Evolutionary conservation across 805 yeast species (phyloP), one percentile per base, ranked within the genome.

Genomic region (Debaryomyces prosopidis): DNA sequence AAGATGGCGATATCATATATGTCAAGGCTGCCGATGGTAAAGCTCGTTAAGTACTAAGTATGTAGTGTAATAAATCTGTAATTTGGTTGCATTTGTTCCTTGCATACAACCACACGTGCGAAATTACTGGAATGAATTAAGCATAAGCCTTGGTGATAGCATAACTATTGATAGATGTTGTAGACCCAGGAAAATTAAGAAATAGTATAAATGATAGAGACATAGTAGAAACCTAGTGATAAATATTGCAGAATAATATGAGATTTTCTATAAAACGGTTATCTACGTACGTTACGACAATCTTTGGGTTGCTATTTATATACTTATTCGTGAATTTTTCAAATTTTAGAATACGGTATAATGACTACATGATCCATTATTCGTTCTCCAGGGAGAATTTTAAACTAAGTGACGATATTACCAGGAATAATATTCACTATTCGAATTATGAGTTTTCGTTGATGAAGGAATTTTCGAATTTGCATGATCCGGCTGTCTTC

Each of bases 1-100:
- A 91, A 73, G 97, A 91, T 65, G 96, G 96, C 60, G 98, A 91
- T 65, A 77, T 94, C 60, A 76, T 92, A 53, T 89, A 84, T 71
- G 87, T 92, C 79, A 86, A 94, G 75, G 90, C 97, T 46, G 97
- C 95, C 57, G 96, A 91, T 43, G 96, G 96, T 69, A 89, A 89
- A 75, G 87, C 75, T 47, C 73, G 77, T 60, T 73, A 72, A 67
- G 52, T 23, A 23, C 26, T 10, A 23, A 7, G 26, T 23, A 23
- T 20, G 7, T 23, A 23, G 26, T 23, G 6, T 23, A 23, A 23
- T 23, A 23, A 23, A 23, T 23, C 26, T 23, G 9, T 23, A 23
- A 23, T 23, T 23, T 23, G 26, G 26, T 23, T 23, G 26, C 26
- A 23, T 7, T 23, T 23, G 26, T 23, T 23, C 26, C 5, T 7